Evolutionary conservation across 2,329 filamentous ascomycete genomes (phyloP).

Genomic region (Stagonosporopsis chrysanthemi): DNA sequence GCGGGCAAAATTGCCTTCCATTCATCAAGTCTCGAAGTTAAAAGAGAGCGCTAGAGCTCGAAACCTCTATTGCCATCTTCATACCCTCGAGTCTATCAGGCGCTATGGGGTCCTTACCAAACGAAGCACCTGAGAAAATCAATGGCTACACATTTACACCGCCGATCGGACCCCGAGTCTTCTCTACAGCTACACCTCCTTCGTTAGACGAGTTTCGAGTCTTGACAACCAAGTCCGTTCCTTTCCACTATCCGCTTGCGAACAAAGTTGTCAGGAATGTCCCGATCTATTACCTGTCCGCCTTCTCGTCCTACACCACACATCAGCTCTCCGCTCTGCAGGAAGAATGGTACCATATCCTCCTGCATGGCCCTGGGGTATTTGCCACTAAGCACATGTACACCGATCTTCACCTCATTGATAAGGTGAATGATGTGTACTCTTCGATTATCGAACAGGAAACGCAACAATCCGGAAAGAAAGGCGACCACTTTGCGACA

Average conservation of each 20-base stretch:
- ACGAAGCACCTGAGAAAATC: neutral
- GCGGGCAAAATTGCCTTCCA: conserved; percentile 1
- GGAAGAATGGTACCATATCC: conserved; percentile 67
- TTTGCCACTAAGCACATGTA: conserved; percentile 64
- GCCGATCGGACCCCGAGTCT: conserved; percentile 36
- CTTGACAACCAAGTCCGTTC: conserved; percentile 54
- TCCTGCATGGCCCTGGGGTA: conserved; percentile 65
- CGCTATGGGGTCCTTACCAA: conserved; percentile 5
- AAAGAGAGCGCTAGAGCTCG: neutral
- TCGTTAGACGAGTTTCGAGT: conserved; percentile 55
- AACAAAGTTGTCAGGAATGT: conserved; percentile 58
- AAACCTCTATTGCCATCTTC: neutral
- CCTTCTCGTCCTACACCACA: conserved; percentile 45
- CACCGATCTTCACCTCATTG: conserved; percentile 46
- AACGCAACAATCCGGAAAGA: conserved; percentile 55
- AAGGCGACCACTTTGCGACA: conserved; percentile 68
- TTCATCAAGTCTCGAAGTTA: neutral
- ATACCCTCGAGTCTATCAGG: neutral
- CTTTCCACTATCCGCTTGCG: conserved; percentile 58
- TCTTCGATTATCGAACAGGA: conserved; percentile 52
- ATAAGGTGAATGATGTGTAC: conserved; percentile 35
- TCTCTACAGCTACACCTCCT: conserved; percentile 40
- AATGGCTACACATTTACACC: conserved; percentile 4
- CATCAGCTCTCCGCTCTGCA: conserved; percentile 55
- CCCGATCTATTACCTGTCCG: conserved; percentile 62